phyloP scores from a whole-genome alignment of 2,329 filamentous ascomycete genomes.

The Capronia americana region DNA sequence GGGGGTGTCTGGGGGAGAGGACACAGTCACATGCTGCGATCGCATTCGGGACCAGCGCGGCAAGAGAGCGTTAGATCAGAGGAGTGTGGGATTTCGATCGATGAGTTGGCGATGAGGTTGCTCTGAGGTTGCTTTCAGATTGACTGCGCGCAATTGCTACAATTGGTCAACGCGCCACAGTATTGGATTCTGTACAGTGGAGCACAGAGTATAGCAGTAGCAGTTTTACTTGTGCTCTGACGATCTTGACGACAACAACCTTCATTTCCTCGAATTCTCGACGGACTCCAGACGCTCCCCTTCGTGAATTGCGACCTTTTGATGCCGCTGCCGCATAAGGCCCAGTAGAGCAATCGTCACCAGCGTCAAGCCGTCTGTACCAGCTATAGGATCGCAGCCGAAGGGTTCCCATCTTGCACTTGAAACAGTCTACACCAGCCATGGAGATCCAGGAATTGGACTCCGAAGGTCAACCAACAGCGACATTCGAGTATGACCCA shows the following conservation, averaged over 20 bases:
- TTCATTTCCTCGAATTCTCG: background rate
- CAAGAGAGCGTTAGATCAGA: background rate
- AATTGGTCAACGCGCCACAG: background rate
- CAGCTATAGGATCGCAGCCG: background rate
- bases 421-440: conserved; percentile 1
- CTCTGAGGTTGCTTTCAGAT: background rate
- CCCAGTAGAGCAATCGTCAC: background rate
- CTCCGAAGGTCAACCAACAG: conserved; percentile 20
- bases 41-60: background rate
- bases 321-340: background rate
- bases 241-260: background rate
- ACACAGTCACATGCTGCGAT: background rate
- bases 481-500: conserved; percentile 15
- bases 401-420: background rate
- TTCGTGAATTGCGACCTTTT: background rate
- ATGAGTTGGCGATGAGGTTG: background rate
- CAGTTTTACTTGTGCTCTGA: background rate
- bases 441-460: conserved; percentile 27
- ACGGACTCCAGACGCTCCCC: background rate
- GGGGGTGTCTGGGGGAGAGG: background rate
- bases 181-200: background rate
- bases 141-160: background rate
- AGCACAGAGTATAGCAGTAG: background rate
- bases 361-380: background rate
- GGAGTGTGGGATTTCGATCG: background rate